Evolutionary conservation across 2,329 filamentous ascomycete species (phyloP), one percentile per base, ranked within the genome.

Genomic region (Davidsoniella neocaledoniae): DNA sequence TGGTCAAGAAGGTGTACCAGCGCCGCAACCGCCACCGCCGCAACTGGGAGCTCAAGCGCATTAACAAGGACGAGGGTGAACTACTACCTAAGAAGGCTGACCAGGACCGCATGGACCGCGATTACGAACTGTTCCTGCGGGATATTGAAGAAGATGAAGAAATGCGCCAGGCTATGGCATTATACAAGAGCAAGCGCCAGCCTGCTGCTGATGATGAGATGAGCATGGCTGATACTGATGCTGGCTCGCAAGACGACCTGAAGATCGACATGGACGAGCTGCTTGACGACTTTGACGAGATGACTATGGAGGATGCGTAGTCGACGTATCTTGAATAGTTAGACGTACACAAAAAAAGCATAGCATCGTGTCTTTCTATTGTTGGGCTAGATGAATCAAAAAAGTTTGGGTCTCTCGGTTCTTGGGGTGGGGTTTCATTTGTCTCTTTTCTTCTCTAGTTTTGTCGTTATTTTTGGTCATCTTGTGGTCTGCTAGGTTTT

Each of bases 121-220:
- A 98, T 66, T 98, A 94, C 67, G 91, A 98, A 69, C 78, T 88
- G 76, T 98, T 98, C 77, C 69, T 98, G 71, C 81, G 83, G 43
- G 91, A 98, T 64, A 86, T 98, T 9, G 93, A 98, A 66, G 88
- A 96, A 62, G 91, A 98, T 63, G 75, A 83, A 48, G 91, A 98
- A 60, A 72, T 95, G 57, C 74, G 91, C 50, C 76, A 80, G 41
- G 87, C 86, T 1, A 69, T 98, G 61, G 84, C 86, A 43, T 64
- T 98, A 58, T 98, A 94, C 69, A 94, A 90, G 69, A 74, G 72
- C 54, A 66, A 72, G 58, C 65, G 71, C 62, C 69, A 66, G 62
- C 64, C 68, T 62, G 58, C 60, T 49, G 72, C 77, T 51, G 66
- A 68, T 1, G 78, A 82, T 53, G 77, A 74, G 58, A 83, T 83